Evolutionary conservation across 495 filamentous ascomycete genomes (phyloP).

Genomic region (Penicillium mononematosum): DNA sequence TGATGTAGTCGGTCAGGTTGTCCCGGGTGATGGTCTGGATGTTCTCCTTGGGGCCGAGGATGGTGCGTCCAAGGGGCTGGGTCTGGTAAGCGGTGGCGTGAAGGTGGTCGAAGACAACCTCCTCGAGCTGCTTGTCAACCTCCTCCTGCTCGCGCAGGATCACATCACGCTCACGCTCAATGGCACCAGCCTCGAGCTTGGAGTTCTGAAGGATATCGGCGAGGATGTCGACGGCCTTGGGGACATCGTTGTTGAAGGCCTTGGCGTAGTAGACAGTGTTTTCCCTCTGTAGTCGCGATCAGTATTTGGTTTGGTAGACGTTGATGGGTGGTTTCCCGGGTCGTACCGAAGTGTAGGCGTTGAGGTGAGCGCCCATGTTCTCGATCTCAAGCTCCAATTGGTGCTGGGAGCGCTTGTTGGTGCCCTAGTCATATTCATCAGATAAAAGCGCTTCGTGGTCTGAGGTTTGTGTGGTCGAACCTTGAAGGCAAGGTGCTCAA

Average conservation of each 20-base stretch:
- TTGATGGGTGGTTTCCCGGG: slow-evolving; percentile 23
- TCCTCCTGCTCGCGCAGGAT: slow-evolving; percentile 99
- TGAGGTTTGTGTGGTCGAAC: slow-evolving; percentile 41
- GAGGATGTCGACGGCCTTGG: slow-evolving; percentile 93
- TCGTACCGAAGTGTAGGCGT: slow-evolving; percentile 98
- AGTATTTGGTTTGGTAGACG: slow-evolving; percentile 17
- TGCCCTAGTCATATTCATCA: slow-evolving; percentile 61
- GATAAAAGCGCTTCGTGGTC: slow-evolving; percentile 17
- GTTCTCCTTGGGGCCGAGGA: slow-evolving; percentile 96
- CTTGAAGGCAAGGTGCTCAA: slow-evolving; percentile 99
- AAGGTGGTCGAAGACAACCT: slow-evolving; percentile 99
- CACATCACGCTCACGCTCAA: slow-evolving; percentile 96
- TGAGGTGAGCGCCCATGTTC: slow-evolving; percentile 99
- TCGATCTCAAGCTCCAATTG: slow-evolving; percentile 99
- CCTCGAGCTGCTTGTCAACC: slow-evolving; percentile 98
- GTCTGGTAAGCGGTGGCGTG: slow-evolving; percentile 96
- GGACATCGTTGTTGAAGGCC: slow-evolving; percentile 95
- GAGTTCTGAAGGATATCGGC: slow-evolving; percentile 99
- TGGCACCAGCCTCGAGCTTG: slow-evolving; percentile 86
- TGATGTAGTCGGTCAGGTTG: slow-evolving; percentile 93
- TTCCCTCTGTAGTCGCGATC: slow-evolving; percentile 68
- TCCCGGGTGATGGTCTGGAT: slow-evolving; percentile 90
- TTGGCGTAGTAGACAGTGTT: slow-evolving; percentile 99
- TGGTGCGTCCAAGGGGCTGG: slow-evolving; percentile 95
- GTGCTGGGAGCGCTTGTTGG: slow-evolving; percentile 85